Evolutionary conservation across 2,329 filamentous ascomycete species (phyloP), one percentile per base, ranked within the genome.

Genomic region (Penicillium expansum): DNA sequence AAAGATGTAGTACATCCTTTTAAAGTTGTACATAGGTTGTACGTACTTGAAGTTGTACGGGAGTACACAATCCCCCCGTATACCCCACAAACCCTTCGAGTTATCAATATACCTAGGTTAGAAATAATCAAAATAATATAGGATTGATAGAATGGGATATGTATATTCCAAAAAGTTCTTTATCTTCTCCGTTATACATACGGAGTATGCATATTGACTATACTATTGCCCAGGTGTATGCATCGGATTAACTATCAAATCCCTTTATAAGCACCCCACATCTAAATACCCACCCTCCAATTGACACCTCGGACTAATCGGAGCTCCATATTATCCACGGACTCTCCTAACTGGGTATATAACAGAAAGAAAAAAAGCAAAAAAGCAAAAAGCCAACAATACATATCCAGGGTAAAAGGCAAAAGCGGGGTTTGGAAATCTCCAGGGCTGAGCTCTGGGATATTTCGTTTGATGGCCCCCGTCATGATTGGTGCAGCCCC

Each of bases 341-440:
- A 14, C 27, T 22, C 22, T 2, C 27, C 48, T 11, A 33, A 41
- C 22, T 29, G 5, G 35, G 35, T 20, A 35, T 52, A 44, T 20
- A 35, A 35, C 29, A 44, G 22, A 13, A 2, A 4, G 1, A 5
- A 20, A 43, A 7, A 3, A 18, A 14, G 22, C 18, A 11, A 16
- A 13, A 18, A 24, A n/a, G 1, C 5, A 10, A 27, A 27, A 33
- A 14, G 3, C 1, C 20, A 10, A 20, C 8, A 22, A 48, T 6
- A 24, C 20, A 27, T 38, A 11, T 11, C 4, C 1, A 18, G 32
- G 51, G 11, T 30, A 42, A 55, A 43, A 29, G 45, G 45, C 13
- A 13, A 42, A 50, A 50, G 52, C 52, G 52, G 52, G 52, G 52
- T 55, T 55, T 52, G 49, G 1, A n/a, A 14, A n/a, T n/a, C 10